Base-by-base conservation (phyloP, 2,329 filamentous ascomycete species). In the Ceratocystis albifundus region DNA sequence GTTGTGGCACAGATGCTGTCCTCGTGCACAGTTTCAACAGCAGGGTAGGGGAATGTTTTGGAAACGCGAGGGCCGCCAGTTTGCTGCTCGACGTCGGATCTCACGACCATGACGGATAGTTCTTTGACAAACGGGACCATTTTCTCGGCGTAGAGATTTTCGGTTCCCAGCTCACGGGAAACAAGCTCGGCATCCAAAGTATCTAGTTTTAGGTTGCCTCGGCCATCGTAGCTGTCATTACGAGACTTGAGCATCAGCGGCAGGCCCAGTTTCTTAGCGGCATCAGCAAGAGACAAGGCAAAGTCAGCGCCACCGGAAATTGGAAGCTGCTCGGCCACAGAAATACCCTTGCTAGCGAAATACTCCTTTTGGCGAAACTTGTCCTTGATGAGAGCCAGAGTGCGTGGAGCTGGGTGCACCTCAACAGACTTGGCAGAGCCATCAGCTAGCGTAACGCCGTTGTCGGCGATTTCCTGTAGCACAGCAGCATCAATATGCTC, bases 1-100 rank as follows among this genome's bases (percentile, higher is more conserved):
- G 93, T 90, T 70, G 92, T 86, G 71, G 95, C 94, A 82, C 94
- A 97, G 71, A 99, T 91, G 73, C 86, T 94, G 75, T 97, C 89
- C 76, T 96, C 90, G 71, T 99, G 94, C 36, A 97, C 83, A 0
- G 93, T 97, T 78, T 99, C 94, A 1, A 96, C 92, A 0, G 88
- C 88, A 0, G 94, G 92, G 73, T 94, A 97, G 3, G 92, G 84
- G 41, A 91, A 78, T 12, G 82, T 74, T 15, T 74, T 74, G 68
- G 76, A 80, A 7, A 80, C 74, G 15, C 76, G 76, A 0, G 81
- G 81, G 41, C 66, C 66, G 10, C 32, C 36, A 17, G 22, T 64
- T 36, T 53, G 25, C 2, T 78, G 74, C 57, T 79, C 76, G 70
- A 95, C 86, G 72, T 92, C 88, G 0, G 89, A 96, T 72, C 96